Evolutionary conservation across 371 early-diverging fungal genomes (phyloP), one percentile per base, ranked within the genome.

Genomic region (Funneliformis caledonium): DNA sequence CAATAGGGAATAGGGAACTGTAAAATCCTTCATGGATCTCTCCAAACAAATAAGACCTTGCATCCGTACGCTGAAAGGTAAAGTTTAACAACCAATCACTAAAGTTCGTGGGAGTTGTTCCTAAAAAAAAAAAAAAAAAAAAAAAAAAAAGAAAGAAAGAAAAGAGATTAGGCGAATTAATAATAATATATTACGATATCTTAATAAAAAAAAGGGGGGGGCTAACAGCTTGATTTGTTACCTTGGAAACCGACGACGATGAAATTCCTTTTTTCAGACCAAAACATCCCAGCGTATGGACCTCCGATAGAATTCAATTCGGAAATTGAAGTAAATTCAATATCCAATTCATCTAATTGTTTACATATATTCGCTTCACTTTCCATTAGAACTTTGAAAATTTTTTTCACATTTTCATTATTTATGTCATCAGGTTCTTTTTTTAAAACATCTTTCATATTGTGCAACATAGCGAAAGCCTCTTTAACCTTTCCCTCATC

Each of bases 21-120:
- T 87, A 87, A 62, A 86, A 87, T 0, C 87, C 87, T 82, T 86
- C 72, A 78, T 87, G 87, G 12, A 81, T 80, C 1, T 82, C 83
- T 11, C 87, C 87, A 81, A 85, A 87, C 14, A 87, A 70, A 61
- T 81, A 87, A 4, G 83, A 33, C 26, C 84, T 68, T 26, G 86
- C 87, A 80, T 87, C 86, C 0, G 76, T 83, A 4, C 87, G 83
- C 65, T 87, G 87, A 19, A 87, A 67, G 0, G 84, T 83, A 4
- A 84, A 83, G 75, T 87, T 84, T 2, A 85, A 79, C 73, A 87
- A 81, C 45, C 87, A 85, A 59, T 87, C 87, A 19, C 81, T 83
- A 33, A 85, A 83, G 42, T 87, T 86, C 3, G 84, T 84, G 6
- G 85, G 84, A 2, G 85, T 85, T 0, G 87, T 87, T n/a, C 87